These are phyloP conservation scores for Anethum foeniculum DNA, from an alignment of 140 eudicot genomes.

Conservation along the genomic window DNA sequence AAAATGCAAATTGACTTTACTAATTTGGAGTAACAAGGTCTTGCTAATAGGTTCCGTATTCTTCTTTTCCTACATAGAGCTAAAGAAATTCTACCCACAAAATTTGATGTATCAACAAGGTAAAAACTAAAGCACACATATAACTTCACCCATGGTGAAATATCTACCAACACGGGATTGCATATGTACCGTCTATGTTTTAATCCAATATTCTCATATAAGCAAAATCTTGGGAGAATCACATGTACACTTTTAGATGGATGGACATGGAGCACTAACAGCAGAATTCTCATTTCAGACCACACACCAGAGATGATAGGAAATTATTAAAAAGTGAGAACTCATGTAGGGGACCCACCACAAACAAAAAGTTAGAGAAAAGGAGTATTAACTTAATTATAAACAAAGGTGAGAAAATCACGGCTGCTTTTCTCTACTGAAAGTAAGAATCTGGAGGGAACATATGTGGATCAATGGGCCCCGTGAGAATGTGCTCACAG, in stretches of 20 bases:
- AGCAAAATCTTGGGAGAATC: background rate
- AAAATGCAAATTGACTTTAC: background rate
- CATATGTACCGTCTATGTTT: background rate
- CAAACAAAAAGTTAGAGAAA: background rate
- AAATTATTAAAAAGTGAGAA: background rate
- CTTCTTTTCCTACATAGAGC: background rate
- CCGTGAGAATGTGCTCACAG: background rate
- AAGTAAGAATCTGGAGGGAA: conserved; percentile 6
- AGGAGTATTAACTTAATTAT: background rate
- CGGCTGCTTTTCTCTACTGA: conserved; percentile 6
- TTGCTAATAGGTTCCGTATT: background rate
- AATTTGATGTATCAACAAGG: background rate
- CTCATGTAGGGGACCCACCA: background rate
- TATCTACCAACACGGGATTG: background rate
- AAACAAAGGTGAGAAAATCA: background rate
- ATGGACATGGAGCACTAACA: background rate
- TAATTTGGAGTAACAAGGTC: background rate
- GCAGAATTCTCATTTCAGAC: background rate
- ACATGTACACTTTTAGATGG: background rate
- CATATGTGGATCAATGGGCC: background rate
- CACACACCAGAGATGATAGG: background rate
- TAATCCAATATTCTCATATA: background rate
- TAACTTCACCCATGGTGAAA: background rate
- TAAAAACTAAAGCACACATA: background rate
- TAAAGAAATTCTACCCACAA: background rate